phyloP scores from a whole-genome alignment of 352 stramenopile genomes.

The Phytophthora cajani region DNA sequence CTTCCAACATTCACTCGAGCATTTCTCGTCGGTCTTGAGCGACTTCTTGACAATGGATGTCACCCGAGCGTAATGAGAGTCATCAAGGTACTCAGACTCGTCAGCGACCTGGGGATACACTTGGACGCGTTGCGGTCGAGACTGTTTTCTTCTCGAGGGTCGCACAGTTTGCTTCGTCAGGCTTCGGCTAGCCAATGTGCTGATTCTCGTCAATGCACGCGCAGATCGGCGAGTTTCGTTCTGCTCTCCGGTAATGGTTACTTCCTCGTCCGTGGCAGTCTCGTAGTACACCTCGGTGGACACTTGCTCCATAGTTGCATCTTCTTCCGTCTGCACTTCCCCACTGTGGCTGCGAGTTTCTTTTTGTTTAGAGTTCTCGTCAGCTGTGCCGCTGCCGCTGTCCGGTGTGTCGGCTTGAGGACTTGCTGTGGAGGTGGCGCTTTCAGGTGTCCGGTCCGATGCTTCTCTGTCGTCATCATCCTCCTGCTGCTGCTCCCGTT shows the following conservation, averaged over 20 bases:
- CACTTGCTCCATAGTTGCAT: slow-evolving; percentile 14
- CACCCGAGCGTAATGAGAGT: slow-evolving; percentile 57
- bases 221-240: slow-evolving; percentile 62
- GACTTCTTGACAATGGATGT: slow-evolving; percentile 55
- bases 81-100: slow-evolving; percentile 73
- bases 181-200: slow-evolving; percentile 57
- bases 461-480: slow-evolving; percentile 9
- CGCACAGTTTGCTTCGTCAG: slow-evolving; percentile 46
- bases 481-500: slow-evolving; percentile 8
- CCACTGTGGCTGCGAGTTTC: background rate
- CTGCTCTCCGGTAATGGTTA: slow-evolving; percentile 13
- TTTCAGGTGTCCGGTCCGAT: slow-evolving; percentile 20
- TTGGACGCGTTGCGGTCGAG: slow-evolving; percentile 38
- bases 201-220: slow-evolving; percentile 63
- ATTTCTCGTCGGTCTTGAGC: slow-evolving; percentile 31
- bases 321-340: slow-evolving; percentile 27
- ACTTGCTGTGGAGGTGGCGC: slow-evolving; percentile 20
- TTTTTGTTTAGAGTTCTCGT: slow-evolving; percentile 18
- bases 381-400: slow-evolving; percentile 17
- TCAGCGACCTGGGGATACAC: slow-evolving; percentile 38
- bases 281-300: slow-evolving; percentile 21
- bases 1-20: slow-evolving; percentile 60
- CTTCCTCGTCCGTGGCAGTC: slow-evolving; percentile 29
- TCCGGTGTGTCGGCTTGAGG: slow-evolving; percentile 8
- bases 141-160: slow-evolving; percentile 28